Base-by-base conservation (phyloP, 805 yeast species). In the Cyberlindnera mycetangii region DNA sequence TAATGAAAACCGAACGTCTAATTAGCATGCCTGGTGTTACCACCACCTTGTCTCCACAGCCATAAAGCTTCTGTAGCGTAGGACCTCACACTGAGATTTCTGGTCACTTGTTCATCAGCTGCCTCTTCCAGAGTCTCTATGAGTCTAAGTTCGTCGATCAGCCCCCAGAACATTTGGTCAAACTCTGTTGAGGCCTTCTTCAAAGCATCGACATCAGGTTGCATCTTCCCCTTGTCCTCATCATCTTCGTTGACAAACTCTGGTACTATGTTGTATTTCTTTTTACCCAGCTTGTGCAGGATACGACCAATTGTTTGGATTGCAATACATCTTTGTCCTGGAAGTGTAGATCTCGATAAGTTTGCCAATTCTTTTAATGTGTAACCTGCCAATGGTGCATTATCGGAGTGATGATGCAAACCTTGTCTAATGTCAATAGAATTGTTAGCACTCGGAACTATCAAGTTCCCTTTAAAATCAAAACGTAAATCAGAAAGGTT, bases 311-410 rank as follows among this genome's bases (percentile, higher is more conserved):
- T 55, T 8, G 93, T 86, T 59, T 86, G 87, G 27, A 90, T 81
- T 7, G 97, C 89, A 11, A 93, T 75, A 49, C 93, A 80, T 37
- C 97, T 71, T 65, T 93, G 99, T 0, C 95, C 81, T 1, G 95
- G 79, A 44, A 84, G 78, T 2, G 84, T 78, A 2, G 96, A 87
- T 51, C 96, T 72, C 5, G 89, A 68, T 38, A 88, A 72, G 53
- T 85, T 93, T 1, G 85, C 83, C 41, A 93, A 70, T 60, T 93
- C 99, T 0, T 78, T 71, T 19, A 93, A 61, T 0, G 97, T 90
- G 62, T 93, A 93, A 0, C 99, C 99, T 0, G 98, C 96, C 41
- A 90, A 70, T 36, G 82, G 81, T 0, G 98, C 97, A 38, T 84
- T 81, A 10, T 84, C 88, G 0, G 97, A 76, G 64, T 93, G 99